Evolutionary conservation across 768 basidiomycete genomes (phyloP).

Genomic region (Psilocybe sp.): DNA sequence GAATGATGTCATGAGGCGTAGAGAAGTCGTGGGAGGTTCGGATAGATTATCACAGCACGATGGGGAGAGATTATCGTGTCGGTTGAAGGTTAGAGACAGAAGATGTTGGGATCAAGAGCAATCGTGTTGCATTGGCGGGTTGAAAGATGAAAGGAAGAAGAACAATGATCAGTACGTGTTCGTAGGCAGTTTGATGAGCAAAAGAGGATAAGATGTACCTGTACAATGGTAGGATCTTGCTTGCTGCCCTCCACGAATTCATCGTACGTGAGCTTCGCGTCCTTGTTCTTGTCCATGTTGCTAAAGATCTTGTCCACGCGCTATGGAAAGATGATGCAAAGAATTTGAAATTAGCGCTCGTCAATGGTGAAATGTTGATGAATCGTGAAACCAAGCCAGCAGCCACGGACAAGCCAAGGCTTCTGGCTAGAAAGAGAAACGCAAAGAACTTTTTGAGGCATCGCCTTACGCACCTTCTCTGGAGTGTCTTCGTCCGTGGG

Average conservation of each 20-base stretch:
- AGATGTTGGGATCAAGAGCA: not conserved
- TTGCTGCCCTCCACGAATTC: conserved; percentile 99
- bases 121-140: no score
- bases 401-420: not conserved
- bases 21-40: not conserved
- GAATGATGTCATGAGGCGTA: conserved; percentile 8
- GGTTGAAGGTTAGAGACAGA: no score
- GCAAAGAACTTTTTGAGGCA: conserved; percentile 4
- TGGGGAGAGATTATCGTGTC: not conserved
- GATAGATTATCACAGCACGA: not conserved
- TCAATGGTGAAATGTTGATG: conserved; percentile 1
- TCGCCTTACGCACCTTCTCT: conserved; percentile 67
- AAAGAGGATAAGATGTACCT: conserved; percentile 50
- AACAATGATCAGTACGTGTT: not conserved
- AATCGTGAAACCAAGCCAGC: no score
- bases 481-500: conserved; percentile 99
- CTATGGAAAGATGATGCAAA: conserved; percentile 36
- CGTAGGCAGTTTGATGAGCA: conserved; percentile 5
- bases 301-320: conserved; percentile 98
- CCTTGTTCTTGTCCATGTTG: conserved; percentile 96
- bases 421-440: not conserved
- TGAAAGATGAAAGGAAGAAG: not conserved
- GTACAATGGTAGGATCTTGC: conserved; percentile 98
- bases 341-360: not conserved
- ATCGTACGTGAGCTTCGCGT: conserved; percentile 89